Evolutionary conservation across 495 filamentous ascomycete species (phyloP), one percentile per base, ranked within the genome.

Genomic region (Letharia lupina): DNA sequence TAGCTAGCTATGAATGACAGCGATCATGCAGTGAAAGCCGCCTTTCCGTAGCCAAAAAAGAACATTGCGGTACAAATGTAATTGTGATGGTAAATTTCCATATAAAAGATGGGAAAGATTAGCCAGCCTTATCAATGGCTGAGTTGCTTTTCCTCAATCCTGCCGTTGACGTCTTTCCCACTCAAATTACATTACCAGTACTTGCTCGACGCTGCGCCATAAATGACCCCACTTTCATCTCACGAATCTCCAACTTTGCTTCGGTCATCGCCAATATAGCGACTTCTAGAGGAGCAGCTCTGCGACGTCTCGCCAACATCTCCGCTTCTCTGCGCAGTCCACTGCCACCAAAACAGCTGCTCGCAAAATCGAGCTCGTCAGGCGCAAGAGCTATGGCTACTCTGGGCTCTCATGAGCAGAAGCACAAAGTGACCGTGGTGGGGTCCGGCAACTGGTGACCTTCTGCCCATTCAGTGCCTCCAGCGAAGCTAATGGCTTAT

Each of bases 381-480:
- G 31, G 33, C 16, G 8, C 67, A 20, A 67, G 39, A 57, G 74
- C 56, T 35, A 82, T 83, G 80, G 78, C 77, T 33, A 74, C 77
- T 58, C 70, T 82, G 41, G 73, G 70, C 45, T 71, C 76, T 28
- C 77, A 77, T 65, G 74, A 77, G 68, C 86, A 83, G 76, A 94
- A 90, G 77, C 95, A 97, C 83, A 96, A 92, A 82, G 90, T 99
- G 69, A 89, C 91, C 31, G 86, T 99, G 41, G 84, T 99, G 40
- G 95, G 95, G 52, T 96, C 91, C 61, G 95, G 95, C 67, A 99
- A 99, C 76, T 99, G 95, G 93, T 92, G 81, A 67, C 82, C 70
- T 31, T 62, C 62, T 47, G 28, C 60, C 31, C 63, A 10, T 40
- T 37, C 37, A 31, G 35, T 58, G 61, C 15, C 18, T 52, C 35